phyloP scores from a whole-genome alignment of 2,329 filamentous ascomycete species.

The Sphaerulina populicola region DNA sequence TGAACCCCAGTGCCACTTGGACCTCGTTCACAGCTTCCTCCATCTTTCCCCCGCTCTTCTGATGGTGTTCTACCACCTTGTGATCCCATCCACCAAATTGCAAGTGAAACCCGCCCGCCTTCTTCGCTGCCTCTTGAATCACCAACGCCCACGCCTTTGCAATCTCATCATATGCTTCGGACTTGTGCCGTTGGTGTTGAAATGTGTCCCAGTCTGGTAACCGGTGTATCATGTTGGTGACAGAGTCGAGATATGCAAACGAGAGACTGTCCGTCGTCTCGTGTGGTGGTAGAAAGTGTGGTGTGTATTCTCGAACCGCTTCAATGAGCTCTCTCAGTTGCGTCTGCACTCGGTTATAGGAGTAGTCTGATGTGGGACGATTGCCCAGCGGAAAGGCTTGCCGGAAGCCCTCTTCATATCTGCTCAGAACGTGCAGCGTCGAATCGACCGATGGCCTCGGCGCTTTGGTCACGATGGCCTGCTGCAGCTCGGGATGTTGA shows the following conservation, averaged over 20 bases:
- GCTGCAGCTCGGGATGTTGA: slow-evolving; percentile 73
- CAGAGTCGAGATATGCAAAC: slow-evolving; percentile 78
- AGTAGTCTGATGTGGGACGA: slow-evolving; percentile 79
- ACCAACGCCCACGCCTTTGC: slow-evolving; percentile 87
- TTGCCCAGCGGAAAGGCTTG: slow-evolving; percentile 78
- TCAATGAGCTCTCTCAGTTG: slow-evolving; percentile 73
- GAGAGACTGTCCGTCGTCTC: slow-evolving; percentile 78
- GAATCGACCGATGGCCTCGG: slow-evolving; percentile 79
- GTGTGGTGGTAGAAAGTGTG: slow-evolving; percentile 86
- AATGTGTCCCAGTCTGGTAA: slow-evolving; percentile 86
- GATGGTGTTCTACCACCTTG: slow-evolving; percentile 76
- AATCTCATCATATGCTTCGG: slow-evolving; percentile 93
- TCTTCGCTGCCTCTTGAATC: slow-evolving; percentile 81
- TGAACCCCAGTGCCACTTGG: slow-evolving; percentile 65
- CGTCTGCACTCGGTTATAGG: slow-evolving; percentile 85
- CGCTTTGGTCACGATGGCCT: slow-evolving; percentile 74
- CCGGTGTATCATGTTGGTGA: slow-evolving; percentile 80
- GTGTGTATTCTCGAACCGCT: slow-evolving; percentile 86
- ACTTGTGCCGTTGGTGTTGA: slow-evolving; percentile 83
- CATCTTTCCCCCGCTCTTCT: slow-evolving; percentile 73
- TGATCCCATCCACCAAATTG: slow-evolving; percentile 91
- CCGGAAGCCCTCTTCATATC: slow-evolving; percentile 71
- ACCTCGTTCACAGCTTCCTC: slow-evolving; percentile 72
- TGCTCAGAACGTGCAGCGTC: slow-evolving; percentile 68
- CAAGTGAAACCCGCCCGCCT: slow-evolving; percentile 79